Conservation (phyloP, 1,139 yeast species). For the Yamadazyma membranifaciens region DNA sequence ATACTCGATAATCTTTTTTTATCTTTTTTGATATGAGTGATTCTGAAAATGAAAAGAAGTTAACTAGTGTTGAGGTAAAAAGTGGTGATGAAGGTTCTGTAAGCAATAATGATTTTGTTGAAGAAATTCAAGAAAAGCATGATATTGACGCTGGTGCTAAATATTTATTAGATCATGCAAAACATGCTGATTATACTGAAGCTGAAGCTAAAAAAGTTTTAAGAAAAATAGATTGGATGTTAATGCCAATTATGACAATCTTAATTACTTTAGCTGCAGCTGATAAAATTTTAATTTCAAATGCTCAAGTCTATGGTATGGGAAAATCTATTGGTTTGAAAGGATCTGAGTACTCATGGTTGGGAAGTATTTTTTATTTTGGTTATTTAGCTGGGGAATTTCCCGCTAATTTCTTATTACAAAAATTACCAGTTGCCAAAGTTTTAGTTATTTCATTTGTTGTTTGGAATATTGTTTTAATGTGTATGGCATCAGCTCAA, state of each 20-base stretch:
- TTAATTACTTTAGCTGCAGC: conserved; percentile 18
- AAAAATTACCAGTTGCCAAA: conserved; percentile 26
- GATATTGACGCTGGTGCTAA: conserved; percentile 20
- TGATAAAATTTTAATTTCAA: conserved; percentile 18
- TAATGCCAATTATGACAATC: conserved; percentile 17
- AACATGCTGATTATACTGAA: conserved; percentile 20
- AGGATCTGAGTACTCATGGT: conserved; percentile 20
- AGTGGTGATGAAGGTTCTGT: conserved; percentile 4
- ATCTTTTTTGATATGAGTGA: too few species aligned
- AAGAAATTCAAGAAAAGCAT: conserved; percentile 1
- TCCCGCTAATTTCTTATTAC: conserved; percentile 29
- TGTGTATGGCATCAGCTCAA: conserved; percentile 20
- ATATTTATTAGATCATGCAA: conserved; percentile 17
- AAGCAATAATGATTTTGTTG: neutral
- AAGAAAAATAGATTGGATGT: conserved; percentile 22
- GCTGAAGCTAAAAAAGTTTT: conserved; percentile 20
- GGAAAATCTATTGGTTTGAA: conserved; percentile 16
- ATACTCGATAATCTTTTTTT: too few species aligned
- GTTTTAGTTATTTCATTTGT: conserved; percentile 26
- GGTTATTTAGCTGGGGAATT: conserved; percentile 27
- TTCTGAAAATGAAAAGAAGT: conserved; percentile 5
- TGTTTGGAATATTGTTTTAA: conserved; percentile 24
- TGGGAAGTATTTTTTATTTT: conserved; percentile 19
- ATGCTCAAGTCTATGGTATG: conserved; percentile 45
- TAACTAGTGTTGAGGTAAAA: conserved; percentile 1